phyloP scores from a whole-genome alignment of 2,329 filamentous ascomycete species.

The Ophiostoma pallidulum region DNA sequence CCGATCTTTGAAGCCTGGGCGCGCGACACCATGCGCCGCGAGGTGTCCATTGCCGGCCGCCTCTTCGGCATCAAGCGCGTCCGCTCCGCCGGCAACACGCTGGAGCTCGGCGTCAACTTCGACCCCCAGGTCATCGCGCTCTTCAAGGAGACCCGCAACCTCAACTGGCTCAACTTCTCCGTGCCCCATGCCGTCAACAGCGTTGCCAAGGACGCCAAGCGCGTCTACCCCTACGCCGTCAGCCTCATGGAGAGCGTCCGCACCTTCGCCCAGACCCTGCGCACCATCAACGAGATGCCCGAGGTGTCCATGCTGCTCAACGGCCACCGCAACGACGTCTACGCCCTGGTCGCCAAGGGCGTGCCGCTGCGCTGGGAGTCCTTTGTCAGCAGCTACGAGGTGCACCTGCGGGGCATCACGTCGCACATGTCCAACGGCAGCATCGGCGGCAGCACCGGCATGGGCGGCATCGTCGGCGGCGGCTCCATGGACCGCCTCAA shows the following conservation, averaged over 20 bases:
- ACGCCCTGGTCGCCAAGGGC: conserved; percentile 73
- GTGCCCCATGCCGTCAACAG: conserved; percentile 92
- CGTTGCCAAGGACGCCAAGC: conserved; percentile 96
- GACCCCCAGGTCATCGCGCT: conserved; percentile 93
- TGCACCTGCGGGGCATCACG: conserved; percentile 63
- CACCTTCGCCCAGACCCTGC: conserved; percentile 79
- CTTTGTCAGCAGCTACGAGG: conserved; percentile 92
- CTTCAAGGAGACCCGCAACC: conserved; percentile 96
- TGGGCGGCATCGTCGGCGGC: background rate
- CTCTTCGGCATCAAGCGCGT: conserved; percentile 86
- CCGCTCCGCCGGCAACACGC: conserved; percentile 76
- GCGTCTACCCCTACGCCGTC: conserved; percentile 95
- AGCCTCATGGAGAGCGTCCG: conserved; percentile 98
- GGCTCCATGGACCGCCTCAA: conserved; percentile 39
- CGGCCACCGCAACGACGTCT: conserved; percentile 86
- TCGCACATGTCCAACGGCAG: conserved; percentile 46
- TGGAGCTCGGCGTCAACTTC: conserved; percentile 92
- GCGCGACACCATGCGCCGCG: conserved; percentile 75
- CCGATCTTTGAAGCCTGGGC: conserved; percentile 96
- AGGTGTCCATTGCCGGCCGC: conserved; percentile 84
- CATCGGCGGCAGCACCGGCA: conserved; percentile 37
- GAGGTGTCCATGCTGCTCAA: conserved; percentile 81
- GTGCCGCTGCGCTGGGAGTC: conserved; percentile 93
- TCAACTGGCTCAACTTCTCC: conserved; percentile 89
- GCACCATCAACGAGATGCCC: conserved; percentile 74